Evolutionary conservation across 75 land plant genomes (phyloP), one percentile per base, ranked within the genome.

Genomic region (Picea sitchensis): DNA sequence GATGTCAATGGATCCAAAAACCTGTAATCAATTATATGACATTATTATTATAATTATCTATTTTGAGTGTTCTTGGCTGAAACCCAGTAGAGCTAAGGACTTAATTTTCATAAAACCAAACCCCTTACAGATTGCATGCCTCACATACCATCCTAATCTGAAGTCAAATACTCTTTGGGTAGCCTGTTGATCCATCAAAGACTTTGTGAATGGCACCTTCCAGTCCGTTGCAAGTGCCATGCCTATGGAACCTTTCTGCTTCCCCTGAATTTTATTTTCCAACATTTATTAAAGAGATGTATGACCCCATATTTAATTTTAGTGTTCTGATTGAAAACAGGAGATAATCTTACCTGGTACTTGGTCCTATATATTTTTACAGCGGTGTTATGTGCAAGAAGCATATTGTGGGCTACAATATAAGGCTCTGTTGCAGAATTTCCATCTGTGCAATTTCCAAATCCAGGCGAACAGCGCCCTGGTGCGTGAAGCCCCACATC

Each of bases 351-450:
- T 65, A 78, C 85, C 76, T 84, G 81, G 61, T 71, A 83, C 0
- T 75, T 63, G 14, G 68, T 12, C 21, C 83, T 77, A 62, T 87
- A 91, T 15, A 82, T 32, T 32, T 75, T 58, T 11, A 61, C 84
- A 61, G 93, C 82, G 76, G 82, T 67, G 23, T 82, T 91, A 73
- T 91, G 93, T 3, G 89, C 44, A 14, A 89, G 76, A 30, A 91
- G 59, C 64, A 82, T 51, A 58, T 91, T 81, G 77, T 91, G 93
- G 18, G 79, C 38, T 8, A 61, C 89, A 74, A 87, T 76, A 4
- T 85, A 83, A 14, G 91, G 91, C 75, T 91, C 91, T 9, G 77
- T 76, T 20, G 69, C 64, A n/a, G 93, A 91, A 23, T 91, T 81
- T 1, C 93, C 93, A 36, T 7, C 76, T 0, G 77, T 21, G 15